Base-by-base conservation (phyloP, 371 early-diverging fungal genomes). In the Saksenaea vasiformis region DNA sequence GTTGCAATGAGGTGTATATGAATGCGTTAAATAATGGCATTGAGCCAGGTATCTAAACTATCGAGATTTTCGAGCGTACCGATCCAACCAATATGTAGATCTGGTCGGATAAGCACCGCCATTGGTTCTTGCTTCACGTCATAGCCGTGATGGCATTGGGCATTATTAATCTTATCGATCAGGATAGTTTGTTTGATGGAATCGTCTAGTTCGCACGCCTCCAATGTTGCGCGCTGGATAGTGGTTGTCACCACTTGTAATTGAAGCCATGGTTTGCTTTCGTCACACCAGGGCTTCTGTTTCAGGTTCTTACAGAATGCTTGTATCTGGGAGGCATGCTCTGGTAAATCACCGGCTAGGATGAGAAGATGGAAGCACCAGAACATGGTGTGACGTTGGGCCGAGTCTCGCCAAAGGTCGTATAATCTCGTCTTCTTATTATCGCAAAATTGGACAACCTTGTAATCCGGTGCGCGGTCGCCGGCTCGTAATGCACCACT, bases 121-220 rank as follows among this genome's bases (percentile, higher is more conserved):
- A 22, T 47, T 47, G 51, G 51, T 47, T 47, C 3, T 19, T 39
- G n/a, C 14, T 37, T 27, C 9, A 58, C 58, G 38, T 38, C 38
- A 37, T 58, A 58, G 31, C 38, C 58, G 15, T 58, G 34, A 37
- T 58, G 58, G 19, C 58, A 58, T 43, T 58, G 58, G 14, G 58
- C 58, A 17, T 37, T 37, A 58, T 58, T 58, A 24, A 58, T 38
- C 34, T 58, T 58, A 36, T 58, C 58, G 27, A 58, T 43, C 24
- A 58, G 35, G 34, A 58, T 38, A 11, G 37, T 38, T 15, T 58
- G 37, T 17, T 47, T 47, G 51, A 47, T n/a, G 51, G 51, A 22
- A 22, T 47, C 51, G 2, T 47, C 51, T n/a, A 47, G 11, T 22
- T 47, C 51, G 51, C 51, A 47, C 8, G 58, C 27, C 14, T 38